Evolutionary conservation across 176 grass and related monocot species (phyloP).

Genomic region (Oryza glumipatula): DNA sequence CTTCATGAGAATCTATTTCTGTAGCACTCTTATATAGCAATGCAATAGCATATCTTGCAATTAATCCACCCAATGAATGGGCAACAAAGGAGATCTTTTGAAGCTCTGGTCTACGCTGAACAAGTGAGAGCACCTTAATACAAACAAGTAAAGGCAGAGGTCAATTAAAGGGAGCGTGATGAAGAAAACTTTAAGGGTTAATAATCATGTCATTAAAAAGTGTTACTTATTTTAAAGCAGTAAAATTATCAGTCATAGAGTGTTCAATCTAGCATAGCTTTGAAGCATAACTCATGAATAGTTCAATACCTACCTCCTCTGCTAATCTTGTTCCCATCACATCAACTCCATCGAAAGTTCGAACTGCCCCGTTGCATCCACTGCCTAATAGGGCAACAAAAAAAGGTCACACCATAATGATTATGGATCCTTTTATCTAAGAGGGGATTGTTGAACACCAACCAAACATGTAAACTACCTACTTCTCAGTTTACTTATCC

Average conservation of each 20-base stretch:
- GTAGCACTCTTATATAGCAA: conserved; percentile 54
- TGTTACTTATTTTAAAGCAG: neutral
- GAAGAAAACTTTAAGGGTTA: neutral
- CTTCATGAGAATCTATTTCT: conserved; percentile 32
- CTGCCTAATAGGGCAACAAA: conserved; percentile 60
- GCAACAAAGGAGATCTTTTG: conserved; percentile 90
- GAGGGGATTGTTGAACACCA: neutral
- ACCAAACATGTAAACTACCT: conserved; percentile 6
- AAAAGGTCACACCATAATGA: neutral
- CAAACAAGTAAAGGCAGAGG: conserved; percentile 28
- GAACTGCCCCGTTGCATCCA: conserved; percentile 65
- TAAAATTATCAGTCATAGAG: conserved; percentile 14
- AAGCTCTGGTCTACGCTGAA: conserved; percentile 58
- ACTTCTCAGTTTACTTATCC: conserved; percentile 3
- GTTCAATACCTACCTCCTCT: conserved; percentile 56
- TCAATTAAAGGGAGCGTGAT: conserved; percentile 13
- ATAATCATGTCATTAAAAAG: neutral
- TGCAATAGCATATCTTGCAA: conserved; percentile 94
- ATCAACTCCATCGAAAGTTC: conserved; percentile 83
- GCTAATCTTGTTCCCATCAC: conserved; percentile 93
- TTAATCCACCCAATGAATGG: conserved; percentile 91
- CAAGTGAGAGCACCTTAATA: conserved; percentile 65
- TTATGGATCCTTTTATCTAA: neutral
- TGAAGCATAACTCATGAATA: conserved; percentile 17
- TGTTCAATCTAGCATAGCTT: neutral